Base-by-base conservation (phyloP, 1,284 basidiomycete genomes). In the Polyporus tsugae region DNA sequence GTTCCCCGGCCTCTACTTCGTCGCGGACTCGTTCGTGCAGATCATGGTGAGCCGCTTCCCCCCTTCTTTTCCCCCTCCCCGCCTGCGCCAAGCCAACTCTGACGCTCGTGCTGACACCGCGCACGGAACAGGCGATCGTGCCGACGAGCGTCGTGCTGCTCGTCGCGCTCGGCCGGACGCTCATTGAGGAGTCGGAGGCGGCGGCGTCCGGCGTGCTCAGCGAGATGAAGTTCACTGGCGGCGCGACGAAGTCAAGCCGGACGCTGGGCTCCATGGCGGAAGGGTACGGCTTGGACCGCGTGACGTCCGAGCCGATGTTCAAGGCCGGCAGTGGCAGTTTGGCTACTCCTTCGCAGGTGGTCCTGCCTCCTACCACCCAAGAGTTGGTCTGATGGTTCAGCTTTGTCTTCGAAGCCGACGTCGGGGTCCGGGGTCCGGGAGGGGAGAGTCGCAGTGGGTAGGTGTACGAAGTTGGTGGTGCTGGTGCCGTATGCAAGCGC, bases 11-110 rank as follows among this genome's bases (percentile, higher is more conserved):
- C 42, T 61, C n/a, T 61, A 61, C 39, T 61, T 61, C 9, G 60
- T 61, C 60, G 60, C 60, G 17, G 60, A 61, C 41, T 61, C 60
- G n/a, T 61, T 61, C 41, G 60, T 61, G 22, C 60, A 61, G 41
- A 61, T 61, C 39, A 61, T 61, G 60, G 60, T 61, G 60, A 41
- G 60, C 41, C 29, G 29, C 29, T 29, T 29, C 29, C 42, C 39
- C 22, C 13, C n/a, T 6, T 39, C 9, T 13, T 6, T 6, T 9
- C 19, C 25, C 9, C 9, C 13, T 9, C 3, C 22, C 1, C 13
- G 25, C 46, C 22, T 5, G 9, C 13, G 6, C 46, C 22, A 29
- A 29, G 6, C 46, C 22, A 29, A 29, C 29, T 29, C 29, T 29
- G 29, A 29, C 29, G 2, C 29, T 2, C n/a, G 11, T 17, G 22